phyloP scores from a whole-genome alignment of 2,329 filamentous ascomycete species.

The Paraphaeosphaeria minitans region DNA sequence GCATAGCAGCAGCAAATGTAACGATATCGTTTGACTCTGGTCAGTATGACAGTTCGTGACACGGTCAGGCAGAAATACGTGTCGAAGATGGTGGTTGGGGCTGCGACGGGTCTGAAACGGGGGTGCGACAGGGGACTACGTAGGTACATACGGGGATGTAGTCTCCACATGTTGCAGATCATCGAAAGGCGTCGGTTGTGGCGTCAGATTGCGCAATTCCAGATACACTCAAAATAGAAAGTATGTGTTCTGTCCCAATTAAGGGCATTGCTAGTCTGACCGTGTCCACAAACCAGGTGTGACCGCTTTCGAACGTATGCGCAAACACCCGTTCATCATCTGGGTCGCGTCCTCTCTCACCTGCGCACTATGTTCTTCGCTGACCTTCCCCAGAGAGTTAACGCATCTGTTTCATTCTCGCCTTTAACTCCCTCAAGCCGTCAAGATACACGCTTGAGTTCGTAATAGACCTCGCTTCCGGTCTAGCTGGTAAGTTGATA shows the following conservation, averaged over 20 bases:
- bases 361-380: neutral
- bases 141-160: neutral
- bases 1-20: neutral
- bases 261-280: neutral
- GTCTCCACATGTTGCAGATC: neutral
- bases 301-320: neutral
- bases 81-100: neutral
- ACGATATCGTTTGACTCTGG: neutral
- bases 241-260: neutral
- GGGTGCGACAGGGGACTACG: neutral
- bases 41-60: neutral
- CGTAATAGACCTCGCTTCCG: neutral
- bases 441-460: neutral
- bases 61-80: neutral
- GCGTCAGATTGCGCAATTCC: neutral
- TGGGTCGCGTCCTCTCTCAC: neutral
- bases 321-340: neutral
- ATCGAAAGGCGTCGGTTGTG: neutral
- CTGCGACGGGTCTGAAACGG: conserved; percentile 3
- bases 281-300: neutral
- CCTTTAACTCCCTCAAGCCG: neutral
- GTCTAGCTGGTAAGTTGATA: neutral
- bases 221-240: neutral
- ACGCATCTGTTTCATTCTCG: neutral
- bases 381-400: neutral